A percentile compares a stretch with the other conserved stretches of the same genome.
These are phyloP conservation scores for Penicillium sp. DNA, from an alignment of 2,329 filamentous ascomycete species.

Conservation along the genomic window DNA sequence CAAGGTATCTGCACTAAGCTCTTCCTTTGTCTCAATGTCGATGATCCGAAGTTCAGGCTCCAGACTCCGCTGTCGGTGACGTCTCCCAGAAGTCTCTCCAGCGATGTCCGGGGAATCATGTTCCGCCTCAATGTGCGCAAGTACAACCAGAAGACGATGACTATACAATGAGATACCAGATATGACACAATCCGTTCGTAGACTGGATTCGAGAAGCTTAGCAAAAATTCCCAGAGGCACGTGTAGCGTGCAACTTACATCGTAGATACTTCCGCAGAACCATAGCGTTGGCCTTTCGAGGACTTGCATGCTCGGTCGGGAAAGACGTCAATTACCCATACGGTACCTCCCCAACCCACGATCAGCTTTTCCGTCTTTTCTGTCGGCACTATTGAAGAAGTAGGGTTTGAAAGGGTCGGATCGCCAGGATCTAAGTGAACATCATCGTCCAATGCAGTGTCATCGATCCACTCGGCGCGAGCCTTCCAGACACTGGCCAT, in stretches of 20 bases:
- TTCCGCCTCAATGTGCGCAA: slow-evolving; percentile 83
- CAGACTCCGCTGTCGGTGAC: slow-evolving; percentile 74
- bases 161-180: slow-evolving; percentile 97
- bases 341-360: slow-evolving; percentile 92
- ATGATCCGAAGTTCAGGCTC: slow-evolving; percentile 90
- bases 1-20: slow-evolving; percentile 84
- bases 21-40: slow-evolving; percentile 78
- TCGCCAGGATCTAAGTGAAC: slow-evolving; percentile 53
- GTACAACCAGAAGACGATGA: slow-evolving; percentile 82
- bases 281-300: slow-evolving; percentile 71
- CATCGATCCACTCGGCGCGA: slow-evolving; percentile 89
- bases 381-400: slow-evolving; percentile 47
- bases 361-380: slow-evolving; percentile 71
- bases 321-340: slow-evolving; percentile 93
- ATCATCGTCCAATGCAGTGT: slow-evolving; percentile 74
- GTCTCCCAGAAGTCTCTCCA: slow-evolving; percentile 57
- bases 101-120: slow-evolving; percentile 65
- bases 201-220: slow-evolving; percentile 53
- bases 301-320: slow-evolving; percentile 71
- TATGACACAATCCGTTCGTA: slow-evolving; percentile 96
- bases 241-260: slow-evolving; percentile 66
- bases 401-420: slow-evolving; percentile 42
- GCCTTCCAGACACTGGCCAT: slow-evolving; percentile 97
- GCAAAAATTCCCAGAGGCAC: background rate
- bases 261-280: slow-evolving; percentile 86